phyloP scores from a whole-genome alignment of 345 rosid species.

The Salix suchowensis region DNA sequence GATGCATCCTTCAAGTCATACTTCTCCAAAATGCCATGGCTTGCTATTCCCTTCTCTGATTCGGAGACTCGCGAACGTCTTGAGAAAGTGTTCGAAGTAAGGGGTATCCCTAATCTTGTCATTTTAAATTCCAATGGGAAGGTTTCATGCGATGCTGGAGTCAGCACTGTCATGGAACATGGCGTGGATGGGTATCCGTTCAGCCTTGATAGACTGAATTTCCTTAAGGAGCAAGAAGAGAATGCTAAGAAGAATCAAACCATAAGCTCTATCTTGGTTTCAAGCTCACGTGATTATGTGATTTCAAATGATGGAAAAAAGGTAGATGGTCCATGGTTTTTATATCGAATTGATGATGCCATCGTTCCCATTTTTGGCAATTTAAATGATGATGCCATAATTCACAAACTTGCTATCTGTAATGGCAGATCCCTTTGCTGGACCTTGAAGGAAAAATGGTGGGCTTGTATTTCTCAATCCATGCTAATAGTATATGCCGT shows the following conservation, averaged over 20 bases:
- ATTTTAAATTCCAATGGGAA: too few species aligned
- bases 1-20: too few species aligned
- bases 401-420: background rate
- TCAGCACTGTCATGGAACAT: too few species aligned
- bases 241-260: constrained; percentile 33
- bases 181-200: too few species aligned
- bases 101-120: too few species aligned
- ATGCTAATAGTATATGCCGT: constrained; percentile 19
- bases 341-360: background rate
- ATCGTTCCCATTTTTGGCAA: background rate
- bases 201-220: constrained; percentile 7
- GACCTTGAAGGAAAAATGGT: constrained; percentile 67
- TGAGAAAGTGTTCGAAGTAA: too few species aligned
- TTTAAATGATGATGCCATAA: background rate
- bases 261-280: constrained; percentile 23
- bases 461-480: constrained; percentile 45
- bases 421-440: constrained; percentile 46
- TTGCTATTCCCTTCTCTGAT: too few species aligned
- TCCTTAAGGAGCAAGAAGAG: constrained; percentile 24
- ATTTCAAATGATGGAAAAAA: constrained; percentile 25
- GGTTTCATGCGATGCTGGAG: too few species aligned
- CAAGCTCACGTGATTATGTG: constrained; percentile 24
- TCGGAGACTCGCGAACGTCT: too few species aligned
- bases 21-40: too few species aligned
- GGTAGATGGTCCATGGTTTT: constrained; percentile 11